Evolutionary conservation across 176 grass and related monocot species (phyloP).

Genomic region (Raddia guianensis): DNA sequence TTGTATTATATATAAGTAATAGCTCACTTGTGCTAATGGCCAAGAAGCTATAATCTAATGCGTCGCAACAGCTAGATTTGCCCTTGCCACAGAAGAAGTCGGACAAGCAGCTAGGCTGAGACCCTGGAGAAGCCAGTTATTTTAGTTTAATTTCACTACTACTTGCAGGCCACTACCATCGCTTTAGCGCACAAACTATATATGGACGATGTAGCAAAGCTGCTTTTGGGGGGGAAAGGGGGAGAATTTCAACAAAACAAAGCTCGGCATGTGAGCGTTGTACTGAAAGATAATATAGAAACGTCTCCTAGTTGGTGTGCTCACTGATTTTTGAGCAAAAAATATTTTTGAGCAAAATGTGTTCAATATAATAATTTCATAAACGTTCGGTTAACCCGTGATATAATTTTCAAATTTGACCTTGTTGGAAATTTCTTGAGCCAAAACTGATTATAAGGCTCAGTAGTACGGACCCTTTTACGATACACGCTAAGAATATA

Average conservation of each 20-base stretch:
- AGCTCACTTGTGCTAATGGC: conserved; percentile 17
- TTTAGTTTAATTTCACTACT: conserved; percentile 35
- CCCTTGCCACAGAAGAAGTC: conserved; percentile 30
- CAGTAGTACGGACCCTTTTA: too few relatives aligned
- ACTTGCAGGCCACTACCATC: conserved; percentile 34
- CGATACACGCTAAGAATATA: too few relatives aligned
- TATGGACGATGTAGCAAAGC: conserved; percentile 10
- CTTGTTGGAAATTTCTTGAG: neutral
- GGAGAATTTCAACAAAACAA: conserved; percentile 32
- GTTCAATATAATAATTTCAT: neutral
- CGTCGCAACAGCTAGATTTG: conserved; percentile 47
- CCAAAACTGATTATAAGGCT: neutral
- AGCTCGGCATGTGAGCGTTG: neutral
- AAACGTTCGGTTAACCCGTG: neutral
- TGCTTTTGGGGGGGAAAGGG: conserved; percentile 11
- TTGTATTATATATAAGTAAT: conserved; percentile 4
- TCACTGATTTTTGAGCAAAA: too few relatives aligned
- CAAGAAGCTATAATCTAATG: conserved; percentile 39
- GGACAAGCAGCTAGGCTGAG: conserved; percentile 23
- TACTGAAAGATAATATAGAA: neutral
- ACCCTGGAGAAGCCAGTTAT: conserved; percentile 1
- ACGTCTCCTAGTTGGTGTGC: neutral
- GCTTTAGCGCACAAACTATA: conserved; percentile 27
- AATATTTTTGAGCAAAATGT: neutral
- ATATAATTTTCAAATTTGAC: neutral